These are phyloP conservation scores for Eucalyptus globulus DNA, from an alignment of 345 rosid species.

Conservation along the genomic window DNA sequence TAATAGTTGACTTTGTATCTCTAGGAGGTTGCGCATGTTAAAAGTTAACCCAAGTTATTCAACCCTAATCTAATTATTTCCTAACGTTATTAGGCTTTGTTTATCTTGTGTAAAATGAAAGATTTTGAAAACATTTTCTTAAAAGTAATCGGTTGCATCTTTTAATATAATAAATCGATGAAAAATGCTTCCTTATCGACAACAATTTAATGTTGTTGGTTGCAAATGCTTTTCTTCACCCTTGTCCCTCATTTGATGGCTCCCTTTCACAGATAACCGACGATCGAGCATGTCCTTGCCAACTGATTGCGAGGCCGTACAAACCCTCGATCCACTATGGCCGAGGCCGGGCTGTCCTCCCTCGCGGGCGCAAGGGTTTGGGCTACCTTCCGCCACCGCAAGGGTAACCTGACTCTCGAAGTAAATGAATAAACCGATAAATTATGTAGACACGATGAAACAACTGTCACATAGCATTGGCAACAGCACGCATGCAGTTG, in stretches of 20 bases:
- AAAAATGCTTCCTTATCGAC: background rate
- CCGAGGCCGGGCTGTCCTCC: background rate
- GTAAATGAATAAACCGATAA: background rate
- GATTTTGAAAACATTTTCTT: background rate
- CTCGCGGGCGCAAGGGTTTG: background rate
- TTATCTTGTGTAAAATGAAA: background rate
- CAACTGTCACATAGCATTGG: background rate
- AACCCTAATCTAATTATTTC: background rate
- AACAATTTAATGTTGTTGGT: background rate
- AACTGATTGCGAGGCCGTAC: background rate
- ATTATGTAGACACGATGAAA: background rate
- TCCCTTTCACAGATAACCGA: background rate
- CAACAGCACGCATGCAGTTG: background rate
- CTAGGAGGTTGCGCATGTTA: background rate
- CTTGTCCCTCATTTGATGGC: background rate
- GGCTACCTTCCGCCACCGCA: background rate
- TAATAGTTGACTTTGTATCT: background rate
- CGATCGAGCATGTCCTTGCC: rapidly evolving
- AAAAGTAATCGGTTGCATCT: background rate
- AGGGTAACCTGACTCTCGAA: background rate
- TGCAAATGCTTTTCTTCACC: background rate
- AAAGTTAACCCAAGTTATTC: background rate
- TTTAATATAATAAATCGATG: background rate
- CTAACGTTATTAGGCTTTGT: background rate
- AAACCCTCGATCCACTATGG: background rate